Conservation (phyloP, 2,329 filamentous ascomycete species). For the Blastomyces percursus region DNA sequence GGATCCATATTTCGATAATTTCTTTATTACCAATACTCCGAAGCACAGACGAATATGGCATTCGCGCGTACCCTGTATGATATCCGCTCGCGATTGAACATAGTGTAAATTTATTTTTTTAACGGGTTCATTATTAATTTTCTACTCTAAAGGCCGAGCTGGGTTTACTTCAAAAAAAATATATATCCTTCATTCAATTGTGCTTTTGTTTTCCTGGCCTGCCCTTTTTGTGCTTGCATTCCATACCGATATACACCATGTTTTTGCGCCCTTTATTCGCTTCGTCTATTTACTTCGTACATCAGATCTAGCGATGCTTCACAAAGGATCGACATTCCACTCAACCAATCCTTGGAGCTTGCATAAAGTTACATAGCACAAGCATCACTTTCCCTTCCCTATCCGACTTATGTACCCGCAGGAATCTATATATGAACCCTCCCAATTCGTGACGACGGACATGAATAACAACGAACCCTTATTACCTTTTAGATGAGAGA, state of each 20-base stretch:
- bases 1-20: conserved; percentile 8
- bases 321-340: not conserved
- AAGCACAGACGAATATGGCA: conserved; percentile 25
- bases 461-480: not conserved
- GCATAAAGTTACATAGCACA: not conserved
- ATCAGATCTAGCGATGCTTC: not conserved
- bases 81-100: conserved; percentile 18
- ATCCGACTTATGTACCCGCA: not conserved
- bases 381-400: not conserved
- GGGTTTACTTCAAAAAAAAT: not conserved
- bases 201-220: not conserved
- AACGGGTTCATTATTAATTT: not conserved
- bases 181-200: not conserved
- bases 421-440: not conserved
- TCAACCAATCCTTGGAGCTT: not conserved
- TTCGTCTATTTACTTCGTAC: not conserved
- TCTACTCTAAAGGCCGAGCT: not conserved
- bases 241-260: not conserved
- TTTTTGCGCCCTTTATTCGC: not conserved
- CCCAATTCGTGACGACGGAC: not conserved
- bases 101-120: not conserved
- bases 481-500: not conserved
- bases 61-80: conserved; percentile 23
- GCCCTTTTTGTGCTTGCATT: not conserved
- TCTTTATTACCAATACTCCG: conserved; percentile 11